Base-by-base conservation (phyloP, 371 early-diverging fungal species). In the Apophysomyces elegans region DNA sequence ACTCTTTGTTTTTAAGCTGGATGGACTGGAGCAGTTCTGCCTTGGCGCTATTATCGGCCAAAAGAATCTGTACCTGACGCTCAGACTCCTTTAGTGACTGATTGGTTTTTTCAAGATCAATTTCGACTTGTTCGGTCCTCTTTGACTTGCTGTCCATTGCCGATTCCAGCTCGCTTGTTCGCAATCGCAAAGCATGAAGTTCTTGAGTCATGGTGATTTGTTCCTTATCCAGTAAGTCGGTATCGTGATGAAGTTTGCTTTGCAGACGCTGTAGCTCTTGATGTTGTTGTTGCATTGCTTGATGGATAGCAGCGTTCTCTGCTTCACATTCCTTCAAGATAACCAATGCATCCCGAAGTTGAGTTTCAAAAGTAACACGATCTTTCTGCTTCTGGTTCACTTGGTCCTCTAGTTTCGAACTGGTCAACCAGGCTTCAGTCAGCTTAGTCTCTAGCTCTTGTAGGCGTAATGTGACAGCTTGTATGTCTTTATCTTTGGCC, bases 11-110 rank as follows among this genome's bases (percentile, higher is more conserved):
- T 45, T 45, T 7, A 6, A 45, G 16, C 16, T 45, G 46, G 8
- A 59, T 65, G 16, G 59, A 59, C 1, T 26, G 35, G 2, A 44
- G 18, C 35, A 58, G 47, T 5, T 59, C 50, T 18, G 18, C 44
- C 9, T 50, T 43, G 13, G 13, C n/a, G 0, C 16, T 45, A 18
- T 45, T 13, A 1, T 45, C 46, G n/a, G 16, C 16, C 13, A 18
- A 45, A n/a, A 45, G 13, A 13, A 16, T 18, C 16, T 45, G 12
- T 45, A 6, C n/a, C 6, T 45, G 8, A 18, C 6, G n/a, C 16
- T 45, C 46, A 45, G 46, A 13, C 16, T 18, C 46, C 13, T 45
- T 45, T 13, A 45, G 13, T 14, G 14, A 35, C 38, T 37, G 16
- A 37, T n/a, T 3, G 16, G 37, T 56, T n/a, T 41, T 26, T 21